Percentiles rank a stretch among this genome's conserved stretches.
phyloP scores from a whole-genome alignment of 768 basidiomycete species.

The Russula emetica region DNA sequence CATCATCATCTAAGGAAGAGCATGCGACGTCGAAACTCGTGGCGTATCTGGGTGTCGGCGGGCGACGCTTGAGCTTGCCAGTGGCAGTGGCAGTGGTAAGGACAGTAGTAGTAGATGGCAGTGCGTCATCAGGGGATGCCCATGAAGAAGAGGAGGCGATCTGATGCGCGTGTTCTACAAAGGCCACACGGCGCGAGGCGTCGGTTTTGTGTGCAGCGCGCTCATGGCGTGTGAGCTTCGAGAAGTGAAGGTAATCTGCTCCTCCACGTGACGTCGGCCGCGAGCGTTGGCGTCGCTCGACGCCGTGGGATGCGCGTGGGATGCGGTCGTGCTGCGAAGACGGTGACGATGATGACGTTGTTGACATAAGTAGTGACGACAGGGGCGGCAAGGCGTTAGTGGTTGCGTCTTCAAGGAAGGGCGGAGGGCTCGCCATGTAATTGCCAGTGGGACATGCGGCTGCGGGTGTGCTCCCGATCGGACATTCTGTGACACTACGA shows the following conservation, averaged over 20 bases:
- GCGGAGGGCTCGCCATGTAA: slow-evolving; percentile 10
- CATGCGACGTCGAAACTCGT: background rate
- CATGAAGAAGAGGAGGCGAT: slow-evolving; percentile 16
- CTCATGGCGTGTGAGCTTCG: slow-evolving; percentile 11
- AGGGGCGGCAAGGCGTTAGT: background rate
- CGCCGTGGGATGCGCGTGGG: slow-evolving; percentile 15
- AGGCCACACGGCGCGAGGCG: slow-evolving; percentile 13
- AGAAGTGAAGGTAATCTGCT: background rate
- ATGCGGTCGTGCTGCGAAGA: background rate
- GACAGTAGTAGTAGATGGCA: background rate
- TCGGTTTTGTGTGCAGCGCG: background rate
- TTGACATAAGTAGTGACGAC: background rate
- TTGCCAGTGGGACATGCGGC: slow-evolving; percentile 6
- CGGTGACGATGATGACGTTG: background rate
- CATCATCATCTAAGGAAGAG: background rate
- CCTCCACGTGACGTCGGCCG: slow-evolving; percentile 9
- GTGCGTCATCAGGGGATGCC: background rate
- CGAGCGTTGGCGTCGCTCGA: slow-evolving; percentile 15
- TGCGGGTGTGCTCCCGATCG: slow-evolving; percentile 11
- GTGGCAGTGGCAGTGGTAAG: background rate
- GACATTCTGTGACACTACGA: background rate
- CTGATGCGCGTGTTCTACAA: background rate
- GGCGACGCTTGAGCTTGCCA: background rate
- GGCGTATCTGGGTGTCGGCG: background rate
- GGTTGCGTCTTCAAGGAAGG: background rate